Percentiles rank a stretch among this genome's conserved stretches.
Evolutionary conservation across 257 asterid genomes (phyloP).

Genomic region (Penstemon barbatus): DNA sequence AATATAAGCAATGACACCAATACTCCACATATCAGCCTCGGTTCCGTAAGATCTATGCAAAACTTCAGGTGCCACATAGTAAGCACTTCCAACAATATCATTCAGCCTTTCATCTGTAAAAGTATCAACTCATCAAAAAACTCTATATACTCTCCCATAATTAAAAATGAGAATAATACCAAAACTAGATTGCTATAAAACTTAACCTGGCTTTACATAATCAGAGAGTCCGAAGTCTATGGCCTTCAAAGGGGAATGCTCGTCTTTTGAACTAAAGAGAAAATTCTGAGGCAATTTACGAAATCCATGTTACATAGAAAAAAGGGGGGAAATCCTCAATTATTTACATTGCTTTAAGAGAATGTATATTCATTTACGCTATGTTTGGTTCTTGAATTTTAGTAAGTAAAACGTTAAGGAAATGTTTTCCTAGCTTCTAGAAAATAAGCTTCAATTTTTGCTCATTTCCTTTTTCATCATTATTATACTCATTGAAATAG

Average conservation of each 20-base stretch:
- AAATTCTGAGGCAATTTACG: slow-evolving; percentile 59
- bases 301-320: slow-evolving; percentile 12
- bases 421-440: no score
- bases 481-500: no score
- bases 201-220: slow-evolving; percentile 84
- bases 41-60: slow-evolving; percentile 89
- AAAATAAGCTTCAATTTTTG: neutral
- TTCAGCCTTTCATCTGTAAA: slow-evolving; percentile 75
- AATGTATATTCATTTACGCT: neutral
- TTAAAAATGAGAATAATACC: neutral
- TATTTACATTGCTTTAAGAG: neutral
- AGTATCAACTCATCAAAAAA: slow-evolving; percentile 14
- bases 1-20: slow-evolving; percentile 89
- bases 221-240: slow-evolving; percentile 95
- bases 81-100: slow-evolving; percentile 94
- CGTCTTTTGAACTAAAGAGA: slow-evolving; percentile 78
- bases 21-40: slow-evolving; percentile 97
- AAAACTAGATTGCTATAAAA: slow-evolving; percentile 5
- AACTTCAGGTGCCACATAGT: slow-evolving; percentile 81
- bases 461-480: no score
- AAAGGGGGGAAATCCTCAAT: neutral
- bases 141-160: neutral
- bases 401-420: neutral
- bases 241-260: slow-evolving; percentile 70
- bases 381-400: neutral